phyloP scores from a whole-genome alignment of 306 rosid species.

The Medicago ruthenica region DNA sequence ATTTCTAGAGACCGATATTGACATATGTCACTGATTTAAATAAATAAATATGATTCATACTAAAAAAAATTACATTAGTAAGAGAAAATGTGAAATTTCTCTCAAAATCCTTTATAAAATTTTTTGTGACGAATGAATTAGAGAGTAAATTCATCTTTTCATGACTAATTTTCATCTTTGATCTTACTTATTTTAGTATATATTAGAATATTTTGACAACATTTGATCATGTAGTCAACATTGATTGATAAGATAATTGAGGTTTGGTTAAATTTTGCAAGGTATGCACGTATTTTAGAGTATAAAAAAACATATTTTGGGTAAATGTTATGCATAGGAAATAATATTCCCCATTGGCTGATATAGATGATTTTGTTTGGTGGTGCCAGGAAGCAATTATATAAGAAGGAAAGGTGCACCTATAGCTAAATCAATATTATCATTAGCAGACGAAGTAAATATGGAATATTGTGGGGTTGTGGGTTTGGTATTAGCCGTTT shows the following conservation, averaged over 20 bases:
- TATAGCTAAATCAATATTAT: neutral
- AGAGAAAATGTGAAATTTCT: too few relatives aligned
- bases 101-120: too few relatives aligned
- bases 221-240: neutral
- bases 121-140: too few relatives aligned
- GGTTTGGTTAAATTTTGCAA: neutral
- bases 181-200: too few relatives aligned
- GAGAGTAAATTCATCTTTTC: too few relatives aligned
- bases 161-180: too few relatives aligned
- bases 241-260: neutral
- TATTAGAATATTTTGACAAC: neutral
- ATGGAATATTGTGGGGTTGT: slow-evolving; percentile 48
- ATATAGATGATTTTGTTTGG: neutral
- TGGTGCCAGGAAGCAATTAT: neutral
- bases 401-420: slow-evolving; percentile 3
- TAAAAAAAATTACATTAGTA: too few relatives aligned
- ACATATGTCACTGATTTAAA: too few relatives aligned
- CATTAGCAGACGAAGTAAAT: neutral
- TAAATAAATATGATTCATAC: too few relatives aligned
- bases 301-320: neutral
- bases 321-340: neutral
- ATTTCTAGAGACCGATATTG: too few relatives aligned
- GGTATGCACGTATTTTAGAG: neutral
- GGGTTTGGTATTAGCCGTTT: slow-evolving; percentile 33
- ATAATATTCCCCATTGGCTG: neutral